Conservation (phyloP, 805 yeast genomes). For the Pichia kluyveri region DNA sequence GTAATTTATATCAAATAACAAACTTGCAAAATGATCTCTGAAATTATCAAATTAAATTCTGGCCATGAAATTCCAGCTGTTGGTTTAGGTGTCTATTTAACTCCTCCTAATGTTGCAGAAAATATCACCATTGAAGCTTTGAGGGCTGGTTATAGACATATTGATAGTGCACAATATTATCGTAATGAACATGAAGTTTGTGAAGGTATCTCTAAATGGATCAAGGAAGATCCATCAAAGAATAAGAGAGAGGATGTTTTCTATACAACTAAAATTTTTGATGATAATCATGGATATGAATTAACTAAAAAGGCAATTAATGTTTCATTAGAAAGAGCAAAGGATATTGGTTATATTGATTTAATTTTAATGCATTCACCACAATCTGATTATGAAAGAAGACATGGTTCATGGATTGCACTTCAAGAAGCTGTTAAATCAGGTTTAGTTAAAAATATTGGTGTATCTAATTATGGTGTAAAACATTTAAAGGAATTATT, state of each 20-base stretch:
- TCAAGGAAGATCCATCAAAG: constrained; percentile 14
- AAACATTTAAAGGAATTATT: constrained; percentile 36
- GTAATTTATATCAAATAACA: no score
- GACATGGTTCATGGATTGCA: constrained; percentile 44
- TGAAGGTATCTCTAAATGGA: constrained; percentile 42
- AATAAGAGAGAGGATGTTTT: constrained; percentile 29
- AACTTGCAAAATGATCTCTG: no score
- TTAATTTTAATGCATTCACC: constrained; percentile 47
- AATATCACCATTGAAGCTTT: constrained; percentile 49
- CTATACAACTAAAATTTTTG: constrained; percentile 30
- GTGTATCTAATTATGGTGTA: constrained; percentile 55
- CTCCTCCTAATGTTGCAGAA: constrained; percentile 31
- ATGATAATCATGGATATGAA: constrained; percentile 24
- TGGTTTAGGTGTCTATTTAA: constrained; percentile 46
- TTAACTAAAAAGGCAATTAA: constrained; percentile 34
- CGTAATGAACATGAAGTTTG: constrained; percentile 54
- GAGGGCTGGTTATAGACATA: constrained; percentile 58
- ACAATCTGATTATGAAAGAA: constrained; percentile 21
- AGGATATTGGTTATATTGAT: constrained; percentile 40
- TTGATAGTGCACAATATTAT: constrained; percentile 68
- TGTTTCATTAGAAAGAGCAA: constrained; percentile 32
- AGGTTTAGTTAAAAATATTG: constrained; percentile 44
- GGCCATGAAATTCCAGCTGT: constrained; percentile 47
- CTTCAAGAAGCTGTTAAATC: constrained; percentile 43
- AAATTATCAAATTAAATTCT: constrained; percentile 28